Evolutionary conservation across 108 stramenopile species (phyloP).

Genomic region (Aurantiochytrium sp.): DNA sequence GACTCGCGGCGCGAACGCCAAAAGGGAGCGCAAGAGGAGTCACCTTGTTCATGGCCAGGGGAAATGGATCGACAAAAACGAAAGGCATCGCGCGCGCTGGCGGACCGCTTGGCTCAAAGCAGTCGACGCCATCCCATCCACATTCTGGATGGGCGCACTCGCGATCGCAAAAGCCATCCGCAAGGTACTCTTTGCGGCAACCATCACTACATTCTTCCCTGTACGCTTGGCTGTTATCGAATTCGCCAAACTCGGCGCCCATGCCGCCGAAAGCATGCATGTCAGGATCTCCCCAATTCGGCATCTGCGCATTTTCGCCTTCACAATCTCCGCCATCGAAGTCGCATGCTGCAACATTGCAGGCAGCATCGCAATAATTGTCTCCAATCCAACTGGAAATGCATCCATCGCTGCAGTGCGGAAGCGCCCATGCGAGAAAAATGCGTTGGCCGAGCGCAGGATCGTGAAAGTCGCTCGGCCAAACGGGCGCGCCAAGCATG

Average conservation of each 20-base stretch:
- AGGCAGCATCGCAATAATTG: constrained; percentile 40
- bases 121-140: constrained; percentile 40
- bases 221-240: neutral
- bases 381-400: constrained; percentile 46
- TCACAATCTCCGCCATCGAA: constrained; percentile 44
- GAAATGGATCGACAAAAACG: neutral
- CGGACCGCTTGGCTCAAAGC: neutral
- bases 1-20: neutral
- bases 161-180: constrained; percentile 42
- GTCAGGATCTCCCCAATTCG: neutral
- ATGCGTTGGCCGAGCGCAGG: neutral
- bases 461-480: constrained; percentile 38
- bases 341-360: constrained; percentile 27
- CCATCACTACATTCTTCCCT: neutral
- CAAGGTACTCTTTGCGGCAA: constrained; percentile 25
- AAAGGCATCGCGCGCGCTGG: neutral
- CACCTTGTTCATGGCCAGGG: neutral
- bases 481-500: constrained; percentile 30
- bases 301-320: neutral
- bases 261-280: neutral
- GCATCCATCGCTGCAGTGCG: constrained; percentile 42
- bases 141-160: constrained; percentile 25
- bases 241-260: neutral
- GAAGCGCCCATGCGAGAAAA: constrained; percentile 43
- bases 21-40: neutral